Evolutionary conservation across 2,329 filamentous ascomycete genomes (phyloP).

Genomic region (Penicillium sclerotiorum): DNA sequence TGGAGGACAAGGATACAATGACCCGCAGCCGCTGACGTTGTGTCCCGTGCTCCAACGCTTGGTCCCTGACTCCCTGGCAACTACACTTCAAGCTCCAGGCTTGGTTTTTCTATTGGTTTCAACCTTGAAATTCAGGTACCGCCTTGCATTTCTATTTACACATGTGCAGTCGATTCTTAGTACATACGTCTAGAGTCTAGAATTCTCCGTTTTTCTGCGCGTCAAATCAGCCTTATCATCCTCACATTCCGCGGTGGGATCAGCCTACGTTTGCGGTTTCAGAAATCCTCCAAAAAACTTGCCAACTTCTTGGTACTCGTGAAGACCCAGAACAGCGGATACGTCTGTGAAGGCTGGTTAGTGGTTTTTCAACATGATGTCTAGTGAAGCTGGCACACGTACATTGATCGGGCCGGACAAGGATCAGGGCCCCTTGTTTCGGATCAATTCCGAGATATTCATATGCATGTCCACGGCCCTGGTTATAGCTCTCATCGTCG

Average conservation of each 20-base stretch:
- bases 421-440: slow-evolving; percentile 49
- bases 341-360: no score
- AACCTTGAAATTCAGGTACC: no score
- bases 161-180: no score
- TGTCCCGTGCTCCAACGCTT: background rate
- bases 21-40: slow-evolving; percentile 16
- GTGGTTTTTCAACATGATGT: no score
- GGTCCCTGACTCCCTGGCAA: background rate
- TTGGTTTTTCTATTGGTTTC: no score
- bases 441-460: slow-evolving; percentile 57
- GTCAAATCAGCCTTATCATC: no score
- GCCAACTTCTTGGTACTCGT: slow-evolving; percentile 36
- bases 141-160: no score
- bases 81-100: no score
- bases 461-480: slow-evolving; percentile 61
- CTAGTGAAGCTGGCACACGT: no score
- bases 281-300: slow-evolving; percentile 41
- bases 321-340: slow-evolving; percentile 39
- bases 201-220: no score
- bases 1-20: no score
- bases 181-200: no score
- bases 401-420: slow-evolving; percentile 66
- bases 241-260: background rate
- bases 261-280: slow-evolving; percentile 20
- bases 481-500: slow-evolving; percentile 59